Evolutionary conservation across 2,329 filamentous ascomycete genomes (phyloP).

Genomic region (Curvularia eragrostidis): DNA sequence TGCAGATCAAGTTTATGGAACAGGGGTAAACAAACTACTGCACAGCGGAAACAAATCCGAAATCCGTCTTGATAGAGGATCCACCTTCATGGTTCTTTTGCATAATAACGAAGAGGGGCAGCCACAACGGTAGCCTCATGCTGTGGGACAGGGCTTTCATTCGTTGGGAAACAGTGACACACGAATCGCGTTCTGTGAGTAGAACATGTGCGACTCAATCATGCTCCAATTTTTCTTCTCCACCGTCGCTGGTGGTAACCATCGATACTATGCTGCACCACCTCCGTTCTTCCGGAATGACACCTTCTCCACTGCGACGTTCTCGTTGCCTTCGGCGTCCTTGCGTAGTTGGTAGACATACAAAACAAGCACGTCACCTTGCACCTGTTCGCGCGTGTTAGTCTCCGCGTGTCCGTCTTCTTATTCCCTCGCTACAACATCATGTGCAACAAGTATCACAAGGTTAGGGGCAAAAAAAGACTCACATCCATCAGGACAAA

Average conservation of each 20-base stretch:
- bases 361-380: slow-evolving; percentile 92
- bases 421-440: background rate
- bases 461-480: slow-evolving; percentile 48
- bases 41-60: background rate
- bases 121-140: background rate
- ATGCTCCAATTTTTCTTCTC: background rate
- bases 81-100: background rate
- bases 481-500: slow-evolving; percentile 98
- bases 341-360: slow-evolving; percentile 79
- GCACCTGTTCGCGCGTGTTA: slow-evolving; percentile 67
- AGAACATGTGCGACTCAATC: background rate
- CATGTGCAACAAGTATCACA: background rate
- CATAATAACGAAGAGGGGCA: background rate
- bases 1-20: background rate
- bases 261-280: slow-evolving; percentile 43
- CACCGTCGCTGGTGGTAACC: background rate
- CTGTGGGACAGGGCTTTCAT: background rate
- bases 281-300: slow-evolving; percentile 60
- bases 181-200: background rate
- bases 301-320: slow-evolving; percentile 63
- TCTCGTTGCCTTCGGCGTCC: slow-evolving; percentile 60
- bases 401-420: slow-evolving; percentile 10
- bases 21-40: background rate
- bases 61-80: background rate
- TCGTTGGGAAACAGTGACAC: background rate